Evolutionary conservation across 2,329 filamentous ascomycete genomes (phyloP), one percentile per base, ranked within the genome.

Genomic region (Exophiala aquamarina): DNA sequence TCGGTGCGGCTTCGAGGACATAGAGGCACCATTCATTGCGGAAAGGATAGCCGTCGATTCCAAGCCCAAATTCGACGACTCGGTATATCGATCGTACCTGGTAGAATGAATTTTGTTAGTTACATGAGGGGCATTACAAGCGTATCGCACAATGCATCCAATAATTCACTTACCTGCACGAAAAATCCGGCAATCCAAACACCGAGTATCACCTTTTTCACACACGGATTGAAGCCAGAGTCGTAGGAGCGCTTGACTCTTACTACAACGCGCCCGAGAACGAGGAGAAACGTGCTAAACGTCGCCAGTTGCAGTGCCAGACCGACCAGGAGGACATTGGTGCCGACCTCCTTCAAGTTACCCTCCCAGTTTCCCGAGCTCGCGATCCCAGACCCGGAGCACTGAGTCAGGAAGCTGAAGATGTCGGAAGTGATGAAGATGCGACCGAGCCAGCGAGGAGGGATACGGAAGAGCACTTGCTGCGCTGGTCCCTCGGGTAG

Each of bases 401-500:
- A 68, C 58, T 78, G 74, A 1, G 74, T 67, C 2, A 75, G 44
- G 38, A 73, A 73, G 3, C 69, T 67, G 7, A 75, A 26, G 11
- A 78, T 55, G 54, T 78, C 75, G 35, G 63, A 70, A 2, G 57
- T 59, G 31, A 78, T 69, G 47, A 78, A 77, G 3, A 74, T 65
- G 3, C 66, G 65, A 1, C 74, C 76, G 3, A 78, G 61, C 35
- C 65, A 64, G 13, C 55, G 61, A 2, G 66, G 67, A 2, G 60
- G 62, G 17, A 73, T 63, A 4, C 61, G 63, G 34, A 71, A 65
- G 20, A 71, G 64, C 4, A 53, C 61, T 18, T 70, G 69, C 2
- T 59, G 58, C 0, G 58, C 50, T 0, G 53, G 46, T 9, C 32
- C 34, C 7, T 40, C 37, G 1, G 67, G 66, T 1, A 74, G 64